phyloP scores from a whole-genome alignment of 371 early-diverging fungal genomes.

The Rhizopus arrhizus region DNA sequence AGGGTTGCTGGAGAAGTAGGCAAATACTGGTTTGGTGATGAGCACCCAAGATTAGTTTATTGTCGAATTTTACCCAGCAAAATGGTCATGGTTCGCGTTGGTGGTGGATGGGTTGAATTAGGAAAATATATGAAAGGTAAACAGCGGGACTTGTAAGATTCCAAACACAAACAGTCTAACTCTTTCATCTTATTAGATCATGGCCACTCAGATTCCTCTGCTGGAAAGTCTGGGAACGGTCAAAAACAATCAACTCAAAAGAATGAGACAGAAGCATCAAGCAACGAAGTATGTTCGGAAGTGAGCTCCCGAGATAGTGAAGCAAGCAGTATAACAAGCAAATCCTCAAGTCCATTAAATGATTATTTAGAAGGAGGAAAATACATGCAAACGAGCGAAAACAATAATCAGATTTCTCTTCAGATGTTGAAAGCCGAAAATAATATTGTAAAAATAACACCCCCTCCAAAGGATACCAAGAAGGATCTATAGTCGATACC shows the following conservation, averaged over 20 bases:
- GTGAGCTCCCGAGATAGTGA: constrained; percentile 16
- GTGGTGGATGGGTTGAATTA: constrained; percentile 79
- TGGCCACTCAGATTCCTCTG: constrained; percentile 19
- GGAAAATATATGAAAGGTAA: constrained; percentile 48
- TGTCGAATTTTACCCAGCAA: constrained; percentile 67
- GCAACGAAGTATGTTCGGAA: neutral
- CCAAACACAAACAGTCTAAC: neutral
- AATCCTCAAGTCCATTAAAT: constrained; percentile 19
- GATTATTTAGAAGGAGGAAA: constrained; percentile 39
- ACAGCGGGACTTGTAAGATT: neutral
- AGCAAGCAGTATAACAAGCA: constrained; percentile 22
- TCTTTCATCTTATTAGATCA: constrained; percentile 16
- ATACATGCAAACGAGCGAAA: constrained; percentile 39
- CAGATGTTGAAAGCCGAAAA: constrained; percentile 44
- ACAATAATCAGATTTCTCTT: constrained; percentile 37
- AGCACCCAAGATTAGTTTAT: constrained; percentile 58
- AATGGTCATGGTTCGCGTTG: constrained; percentile 82
- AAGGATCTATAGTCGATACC: neutral
- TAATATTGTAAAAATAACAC: constrained; percentile 6
- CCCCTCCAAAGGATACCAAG: constrained; percentile 4
- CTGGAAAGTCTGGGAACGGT: too few relatives aligned
- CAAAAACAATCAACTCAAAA: neutral
- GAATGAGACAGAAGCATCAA: neutral
- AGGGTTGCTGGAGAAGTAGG: constrained; percentile 58
- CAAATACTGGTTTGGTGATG: constrained; percentile 78